Evolutionary conservation across 1,284 basidiomycete species (phyloP), one percentile per base, ranked within the genome.

Genomic region (Bondarzewia mesenterica): DNA sequence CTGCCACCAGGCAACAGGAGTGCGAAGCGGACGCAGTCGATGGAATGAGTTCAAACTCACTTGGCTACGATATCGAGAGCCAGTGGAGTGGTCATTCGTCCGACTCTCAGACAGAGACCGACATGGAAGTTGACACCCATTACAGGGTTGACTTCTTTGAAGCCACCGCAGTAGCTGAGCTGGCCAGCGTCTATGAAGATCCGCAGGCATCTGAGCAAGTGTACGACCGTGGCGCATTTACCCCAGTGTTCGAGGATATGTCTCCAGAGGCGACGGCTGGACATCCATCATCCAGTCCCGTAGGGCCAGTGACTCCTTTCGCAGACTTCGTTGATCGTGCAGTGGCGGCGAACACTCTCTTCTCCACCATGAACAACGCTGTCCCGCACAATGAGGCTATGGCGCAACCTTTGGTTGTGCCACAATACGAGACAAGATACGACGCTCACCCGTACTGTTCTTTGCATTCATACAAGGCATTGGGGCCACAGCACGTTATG

Each of bases 261-360:
- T 85, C 80, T 3, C 80, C 83, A n/a, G 76, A 72, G 46, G 65
- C 66, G 47, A 66, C 62, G 47, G 68, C 63, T 50, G 71, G 68
- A 41, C 81, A 84, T 50, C 63, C 67, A 16, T 69, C 61, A 25
- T 85, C 80, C 5, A 88, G 85, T 59, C 84, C 85, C 15, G 62
- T 84, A 22, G 82, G 77, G 44, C 85, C 85, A 4, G 58, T 82
- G 54, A 89, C 85, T 27, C 85, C 85, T 39, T 87, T 88, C 56
- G 80, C 76, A 35, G 78, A 85, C 51, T 88, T 75, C 50, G 74
- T 88, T 37, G 85, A 88, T 67, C 78, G 79, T 46, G 84, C 73
- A 16, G 76, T 87, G 18, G 72, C 78, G 41, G 66, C 74, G 47
- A 66, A 64, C 21, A 57, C 57, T 26, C 45, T 44, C 25, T 21